These are phyloP conservation scores for Acacia melanoxylon DNA, from an alignment of 306 rosid genomes.

Conservation along the genomic window DNA sequence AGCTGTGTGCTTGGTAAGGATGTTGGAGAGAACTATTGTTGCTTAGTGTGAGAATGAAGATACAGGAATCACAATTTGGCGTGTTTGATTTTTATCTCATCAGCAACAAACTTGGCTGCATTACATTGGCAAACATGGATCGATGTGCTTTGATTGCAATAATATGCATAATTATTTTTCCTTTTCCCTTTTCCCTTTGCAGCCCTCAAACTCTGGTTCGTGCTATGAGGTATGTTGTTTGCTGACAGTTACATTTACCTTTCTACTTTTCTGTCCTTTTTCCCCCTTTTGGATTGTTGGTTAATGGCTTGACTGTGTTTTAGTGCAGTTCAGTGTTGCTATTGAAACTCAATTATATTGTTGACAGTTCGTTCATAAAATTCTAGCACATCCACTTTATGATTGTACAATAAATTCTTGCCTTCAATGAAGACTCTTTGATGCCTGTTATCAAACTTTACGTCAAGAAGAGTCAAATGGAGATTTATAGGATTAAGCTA, in stretches of 20 bases:
- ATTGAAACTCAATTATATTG: background rate
- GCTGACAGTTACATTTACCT: slow-evolving; percentile 22
- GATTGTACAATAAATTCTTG: background rate
- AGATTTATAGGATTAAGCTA: background rate
- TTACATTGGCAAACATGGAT: slow-evolving; percentile 19
- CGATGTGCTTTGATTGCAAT: slow-evolving; percentile 22
- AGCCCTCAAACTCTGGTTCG: slow-evolving; percentile 98
- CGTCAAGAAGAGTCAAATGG: background rate
- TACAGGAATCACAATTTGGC: background rate
- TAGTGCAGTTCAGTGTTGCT: background rate
- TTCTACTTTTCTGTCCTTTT: slow-evolving; percentile 9
- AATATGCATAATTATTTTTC: slow-evolving; percentile 25
- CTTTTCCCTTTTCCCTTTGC: slow-evolving; percentile 36
- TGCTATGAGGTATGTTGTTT: slow-evolving; percentile 70
- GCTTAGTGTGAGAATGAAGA: background rate
- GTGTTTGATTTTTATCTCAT: slow-evolving; percentile 8
- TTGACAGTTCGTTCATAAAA: background rate
- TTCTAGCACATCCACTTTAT: background rate
- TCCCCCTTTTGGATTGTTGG: background rate
- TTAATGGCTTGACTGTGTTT: background rate
- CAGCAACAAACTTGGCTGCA: slow-evolving; percentile 25
- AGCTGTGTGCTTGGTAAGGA: background rate
- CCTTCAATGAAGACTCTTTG: background rate
- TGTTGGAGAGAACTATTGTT: background rate
- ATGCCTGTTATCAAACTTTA: background rate